Percentiles rank a stretch among this genome's conserved stretches.
phyloP scores from a whole-genome alignment of 306 rosid genomes.

The Amphicarpaea edgeworthii region DNA sequence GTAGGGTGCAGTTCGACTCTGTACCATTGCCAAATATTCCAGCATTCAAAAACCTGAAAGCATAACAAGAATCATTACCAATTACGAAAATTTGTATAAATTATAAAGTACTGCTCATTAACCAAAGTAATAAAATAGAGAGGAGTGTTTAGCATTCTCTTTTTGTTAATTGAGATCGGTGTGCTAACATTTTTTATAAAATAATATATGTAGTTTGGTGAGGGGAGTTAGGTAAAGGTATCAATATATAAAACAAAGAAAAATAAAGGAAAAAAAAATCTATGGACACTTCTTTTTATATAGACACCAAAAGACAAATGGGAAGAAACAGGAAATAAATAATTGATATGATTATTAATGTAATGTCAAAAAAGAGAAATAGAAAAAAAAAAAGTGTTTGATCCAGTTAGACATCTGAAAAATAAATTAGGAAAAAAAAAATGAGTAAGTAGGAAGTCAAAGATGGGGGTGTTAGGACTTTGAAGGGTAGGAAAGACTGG shows the following conservation, averaged over 20 bases:
- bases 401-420: no score
- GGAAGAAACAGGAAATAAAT: background rate
- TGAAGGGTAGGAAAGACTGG: background rate
- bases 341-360: background rate
- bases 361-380: background rate
- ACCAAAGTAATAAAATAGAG: background rate
- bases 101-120: background rate
- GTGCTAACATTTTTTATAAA: no score
- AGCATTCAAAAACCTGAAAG: slow-evolving; percentile 82
- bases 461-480: slow-evolving; percentile 18
- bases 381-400: no score
- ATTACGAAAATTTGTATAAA: background rate
- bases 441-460: slow-evolving; percentile 3
- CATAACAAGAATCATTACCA: background rate
- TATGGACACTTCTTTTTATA: background rate
- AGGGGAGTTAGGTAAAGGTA: background rate
- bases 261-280: background rate
- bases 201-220: slow-evolving; percentile 10
- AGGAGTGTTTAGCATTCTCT: no score
- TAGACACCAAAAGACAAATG: background rate
- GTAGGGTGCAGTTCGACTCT: slow-evolving; percentile 71
- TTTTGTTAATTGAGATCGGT: no score
- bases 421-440: background rate
- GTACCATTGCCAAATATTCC: slow-evolving; percentile 85
- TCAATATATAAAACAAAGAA: background rate